These are phyloP conservation scores for Emmonsiellopsis sp. DNA, from an alignment of 2,329 filamentous ascomycete species.

Conservation along the genomic window DNA sequence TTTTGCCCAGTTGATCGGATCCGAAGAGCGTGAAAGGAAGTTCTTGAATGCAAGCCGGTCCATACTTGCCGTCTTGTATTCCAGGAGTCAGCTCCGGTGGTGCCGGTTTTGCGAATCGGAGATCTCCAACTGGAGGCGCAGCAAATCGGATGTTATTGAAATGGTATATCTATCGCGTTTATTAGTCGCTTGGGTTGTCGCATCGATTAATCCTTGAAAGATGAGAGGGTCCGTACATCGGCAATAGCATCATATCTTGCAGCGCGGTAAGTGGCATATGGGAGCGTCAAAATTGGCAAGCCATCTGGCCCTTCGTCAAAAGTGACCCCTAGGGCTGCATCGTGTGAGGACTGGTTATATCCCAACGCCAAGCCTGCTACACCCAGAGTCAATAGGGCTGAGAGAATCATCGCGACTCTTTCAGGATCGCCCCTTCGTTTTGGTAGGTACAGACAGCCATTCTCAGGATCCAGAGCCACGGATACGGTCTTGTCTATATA, in stretches of 20 bases:
- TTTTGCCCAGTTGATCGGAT: conserved; percentile 11
- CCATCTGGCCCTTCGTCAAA: conserved; percentile 12
- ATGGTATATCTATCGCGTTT: conserved; percentile 20
- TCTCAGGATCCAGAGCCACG: neutral
- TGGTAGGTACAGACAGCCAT: neutral
- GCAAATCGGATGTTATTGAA: conserved; percentile 39
- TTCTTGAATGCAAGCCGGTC: conserved; percentile 23
- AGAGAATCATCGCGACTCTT: neutral
- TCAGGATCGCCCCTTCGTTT: neutral
- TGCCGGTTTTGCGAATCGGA: conserved; percentile 33
- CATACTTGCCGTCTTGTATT: conserved; percentile 23
- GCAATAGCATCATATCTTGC: conserved; percentile 20
- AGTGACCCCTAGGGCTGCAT: conserved; percentile 5
- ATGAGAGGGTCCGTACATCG: conserved; percentile 14
- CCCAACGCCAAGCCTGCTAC: neutral
- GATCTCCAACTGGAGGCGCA: conserved; percentile 31
- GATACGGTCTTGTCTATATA: neutral
- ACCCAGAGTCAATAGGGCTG: neutral
- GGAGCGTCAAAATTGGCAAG: conserved; percentile 23
- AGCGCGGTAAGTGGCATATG: conserved; percentile 25
- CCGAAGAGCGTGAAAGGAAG: conserved; percentile 24
- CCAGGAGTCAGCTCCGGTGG: conserved; percentile 23
- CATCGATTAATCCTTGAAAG: too few species aligned
- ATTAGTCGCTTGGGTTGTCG: neutral
- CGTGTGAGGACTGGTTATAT: neutral